A percentile compares a stretch with the other conserved stretches of the same genome.
These are phyloP conservation scores for Microglena sp. DNA, from an alignment of 139 green algal genomes.

Conservation along the genomic window DNA sequence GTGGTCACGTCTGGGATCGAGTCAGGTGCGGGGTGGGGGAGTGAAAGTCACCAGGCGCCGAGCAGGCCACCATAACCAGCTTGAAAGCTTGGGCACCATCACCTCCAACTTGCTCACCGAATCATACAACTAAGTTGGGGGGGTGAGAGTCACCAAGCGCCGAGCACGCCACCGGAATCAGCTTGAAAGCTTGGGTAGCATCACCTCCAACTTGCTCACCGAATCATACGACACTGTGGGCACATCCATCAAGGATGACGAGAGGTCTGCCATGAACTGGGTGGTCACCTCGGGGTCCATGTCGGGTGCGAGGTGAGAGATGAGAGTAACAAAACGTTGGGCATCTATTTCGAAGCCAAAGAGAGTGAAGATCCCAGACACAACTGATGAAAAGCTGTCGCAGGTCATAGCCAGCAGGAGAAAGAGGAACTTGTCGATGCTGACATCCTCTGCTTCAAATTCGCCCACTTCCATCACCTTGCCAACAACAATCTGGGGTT, in stretches of 20 bases:
- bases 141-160: too few species aligned
- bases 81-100: too few species aligned
- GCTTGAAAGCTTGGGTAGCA: slow-evolving; percentile 4
- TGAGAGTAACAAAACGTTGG: slow-evolving; percentile 21
- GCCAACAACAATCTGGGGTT: slow-evolving; percentile 13
- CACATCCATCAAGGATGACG: not conserved
- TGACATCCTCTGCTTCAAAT: slow-evolving; percentile 14
- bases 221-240: slow-evolving; percentile 4
- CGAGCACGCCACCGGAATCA: too few species aligned
- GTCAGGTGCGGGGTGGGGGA: too few species aligned
- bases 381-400: slow-evolving; percentile 29
- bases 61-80: too few species aligned
- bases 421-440: slow-evolving; percentile 34
- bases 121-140: too few species aligned
- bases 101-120: too few species aligned
- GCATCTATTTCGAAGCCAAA: slow-evolving; percentile 22
- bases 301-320: slow-evolving; percentile 29
- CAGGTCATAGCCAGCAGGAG: slow-evolving; percentile 39
- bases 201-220: not conserved
- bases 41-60: too few species aligned
- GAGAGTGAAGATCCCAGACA: slow-evolving; percentile 25
- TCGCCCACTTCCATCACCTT: slow-evolving; percentile 23
- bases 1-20: too few species aligned
- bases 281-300: slow-evolving; percentile 29
- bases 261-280: slow-evolving; percentile 15